Evolutionary conservation across 768 basidiomycete species (phyloP), one percentile per base, ranked within the genome.

Genomic region (Mycena belliarum): DNA sequence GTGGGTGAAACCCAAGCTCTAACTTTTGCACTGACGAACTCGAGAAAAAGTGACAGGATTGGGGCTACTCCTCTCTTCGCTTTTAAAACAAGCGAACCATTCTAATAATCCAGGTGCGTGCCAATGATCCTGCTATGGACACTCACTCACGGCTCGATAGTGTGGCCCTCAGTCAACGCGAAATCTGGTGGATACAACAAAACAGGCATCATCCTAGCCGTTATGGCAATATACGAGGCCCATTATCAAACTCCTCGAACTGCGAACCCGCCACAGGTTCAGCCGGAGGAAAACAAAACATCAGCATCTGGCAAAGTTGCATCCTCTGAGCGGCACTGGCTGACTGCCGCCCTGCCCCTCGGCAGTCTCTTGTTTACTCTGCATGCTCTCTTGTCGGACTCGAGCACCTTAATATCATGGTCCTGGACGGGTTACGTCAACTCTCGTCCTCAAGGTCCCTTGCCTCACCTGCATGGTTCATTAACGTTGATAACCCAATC

Each of bases 341-440:
- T 74, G n/a, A 56, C 64, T 0, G 66, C 65, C 15, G 81, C 87
- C 0, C 60, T 89, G 14, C 81, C 88, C 0, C 74, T 91, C 10
- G 90, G 89, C 3, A 80, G 83, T 29, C 73, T 90, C 26, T 68
- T 94, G 11, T 93, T 89, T 73, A 81, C 82, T 14, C 66, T 93
- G 0, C 89, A 93, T 64, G 85, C 83, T 44, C 77, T 92, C 41
- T 73, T 93, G 49, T 80, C 86, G 3, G 93, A 95, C 55, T 75
- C 88, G 2, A 87, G 86, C 62, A 91, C 91, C 0, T 79, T 93
- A 43, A 79, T 94, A 56, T 84, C 90, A 20, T 93, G 91, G 89
- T 87, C 89, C 2, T 95, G 93, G 93, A 89, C 91, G 0, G 93
- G 93, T n/a, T 95, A 87, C 61, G 81, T 84, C 21, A 75, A 87